Conservation (phyloP, 2,329 filamentous ascomycete species). For the Diplodia mutila region DNA sequence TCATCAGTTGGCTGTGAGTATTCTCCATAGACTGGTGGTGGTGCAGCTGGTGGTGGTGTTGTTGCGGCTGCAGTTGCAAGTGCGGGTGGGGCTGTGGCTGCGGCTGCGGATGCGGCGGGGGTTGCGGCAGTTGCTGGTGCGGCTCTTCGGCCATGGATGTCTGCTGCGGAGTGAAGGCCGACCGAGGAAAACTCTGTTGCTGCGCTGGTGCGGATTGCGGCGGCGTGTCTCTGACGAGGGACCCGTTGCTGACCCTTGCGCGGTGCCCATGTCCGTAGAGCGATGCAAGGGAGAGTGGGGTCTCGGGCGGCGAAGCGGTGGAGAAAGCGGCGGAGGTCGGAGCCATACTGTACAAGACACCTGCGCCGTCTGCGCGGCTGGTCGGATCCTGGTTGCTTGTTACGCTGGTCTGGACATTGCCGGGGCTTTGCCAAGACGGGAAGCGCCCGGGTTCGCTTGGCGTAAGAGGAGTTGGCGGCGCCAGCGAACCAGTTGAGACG, state of each 20-base stretch:
- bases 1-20: constrained; percentile 5
- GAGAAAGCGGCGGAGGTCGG: constrained; percentile 39
- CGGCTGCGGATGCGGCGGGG: background rate
- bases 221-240: constrained; percentile 50
- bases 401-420: constrained; percentile 24
- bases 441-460: constrained; percentile 47
- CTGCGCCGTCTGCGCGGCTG: constrained; percentile 46
- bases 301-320: constrained; percentile 51
- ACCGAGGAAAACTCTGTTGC: constrained; percentile 50
- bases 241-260: constrained; percentile 19
- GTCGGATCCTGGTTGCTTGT: constrained; percentile 34
- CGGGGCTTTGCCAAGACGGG: constrained; percentile 47
- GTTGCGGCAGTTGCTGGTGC: constrained; percentile 25
- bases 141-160: constrained; percentile 43
- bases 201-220: constrained; percentile 56
- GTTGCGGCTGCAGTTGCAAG: background rate
- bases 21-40: constrained; percentile 17
- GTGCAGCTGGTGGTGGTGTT: constrained; percentile 11
- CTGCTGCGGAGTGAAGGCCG: constrained; percentile 30
- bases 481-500: constrained; percentile 43
- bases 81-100: background rate
- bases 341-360: constrained; percentile 43
- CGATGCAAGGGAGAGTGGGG: constrained; percentile 39
- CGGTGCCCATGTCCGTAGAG: constrained; percentile 7
- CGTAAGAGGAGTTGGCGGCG: constrained; percentile 54